Percentiles rank a stretch among this genome's conserved stretches.
Evolutionary conservation across 805 yeast genomes (phyloP).

Genomic region (Metschnikowia aberdeeniae): DNA sequence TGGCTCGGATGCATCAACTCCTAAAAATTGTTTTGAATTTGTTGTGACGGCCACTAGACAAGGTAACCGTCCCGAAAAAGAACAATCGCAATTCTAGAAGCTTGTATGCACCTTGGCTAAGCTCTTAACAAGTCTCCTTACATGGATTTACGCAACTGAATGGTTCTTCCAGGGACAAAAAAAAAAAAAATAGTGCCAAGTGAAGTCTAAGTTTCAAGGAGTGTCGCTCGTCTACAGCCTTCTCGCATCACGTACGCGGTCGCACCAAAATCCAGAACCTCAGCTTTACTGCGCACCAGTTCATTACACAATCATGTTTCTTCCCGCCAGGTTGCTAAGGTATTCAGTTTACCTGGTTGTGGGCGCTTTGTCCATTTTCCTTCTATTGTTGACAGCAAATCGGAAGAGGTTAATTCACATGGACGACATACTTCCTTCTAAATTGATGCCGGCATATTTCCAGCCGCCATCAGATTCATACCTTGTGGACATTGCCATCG

Average conservation of each 20-base stretch:
- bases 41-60: no score
- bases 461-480: conserved; percentile 38
- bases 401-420: conserved; percentile 33
- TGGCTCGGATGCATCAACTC: no score
- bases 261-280: neutral
- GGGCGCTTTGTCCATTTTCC: conserved; percentile 14
- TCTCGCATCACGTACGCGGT: neutral
- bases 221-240: neutral
- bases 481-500: conserved; percentile 40
- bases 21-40: no score
- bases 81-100: no score
- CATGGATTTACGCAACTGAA: no score
- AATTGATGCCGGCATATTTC: conserved; percentile 34
- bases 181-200: no score
- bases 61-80: no score
- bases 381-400: conserved; percentile 37
- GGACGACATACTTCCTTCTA: conserved; percentile 11
- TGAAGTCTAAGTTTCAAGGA: no score
- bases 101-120: no score
- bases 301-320: conserved; percentile 12
- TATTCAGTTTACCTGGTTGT: conserved; percentile 19
- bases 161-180: no score
- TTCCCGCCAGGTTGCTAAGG: conserved; percentile 32
- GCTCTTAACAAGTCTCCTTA: no score
- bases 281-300: no score